phyloP scores from a whole-genome alignment of 768 basidiomycete genomes.

The Melanogaster broomeanus region DNA sequence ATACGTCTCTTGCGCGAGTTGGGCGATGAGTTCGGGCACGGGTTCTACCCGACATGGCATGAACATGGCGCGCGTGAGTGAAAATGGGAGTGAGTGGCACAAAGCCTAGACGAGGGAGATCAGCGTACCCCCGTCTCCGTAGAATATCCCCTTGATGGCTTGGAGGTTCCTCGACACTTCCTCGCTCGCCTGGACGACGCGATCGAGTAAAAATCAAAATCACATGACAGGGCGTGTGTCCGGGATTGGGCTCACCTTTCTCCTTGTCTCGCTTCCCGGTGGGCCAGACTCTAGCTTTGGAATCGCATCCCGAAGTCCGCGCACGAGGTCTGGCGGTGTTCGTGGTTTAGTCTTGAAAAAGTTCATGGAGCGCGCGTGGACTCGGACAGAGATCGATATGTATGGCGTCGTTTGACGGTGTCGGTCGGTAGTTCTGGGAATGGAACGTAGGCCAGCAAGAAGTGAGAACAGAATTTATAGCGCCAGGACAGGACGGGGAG shows the following conservation, averaged over 20 bases:
- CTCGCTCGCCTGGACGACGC: conserved; percentile 67
- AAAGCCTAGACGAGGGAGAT: background rate
- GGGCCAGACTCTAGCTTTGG: conserved; percentile 72
- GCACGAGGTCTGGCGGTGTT: conserved; percentile 86
- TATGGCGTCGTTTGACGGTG: background rate
- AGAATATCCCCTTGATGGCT: conserved; percentile 85
- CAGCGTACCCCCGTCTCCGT: conserved; percentile 81
- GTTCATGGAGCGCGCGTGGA: conserved; percentile 63
- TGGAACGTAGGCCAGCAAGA: background rate
- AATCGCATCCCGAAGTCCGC: conserved; percentile 77
- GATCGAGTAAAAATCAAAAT: conserved; percentile 3
- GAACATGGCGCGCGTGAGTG: background rate
- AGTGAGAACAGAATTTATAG: background rate
- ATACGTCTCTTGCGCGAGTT: conserved; percentile 96
- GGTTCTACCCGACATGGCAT: too few relatives aligned
- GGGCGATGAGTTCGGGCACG: conserved; percentile 86
- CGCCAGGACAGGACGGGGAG: conserved; percentile 1
- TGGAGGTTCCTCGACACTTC: conserved; percentile 88
- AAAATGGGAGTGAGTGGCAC: conserved; percentile 8
- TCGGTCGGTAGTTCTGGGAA: background rate
- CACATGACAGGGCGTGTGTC: background rate
- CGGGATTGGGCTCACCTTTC: conserved; percentile 62
- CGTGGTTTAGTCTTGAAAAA: conserved; percentile 93
- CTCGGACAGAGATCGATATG: background rate
- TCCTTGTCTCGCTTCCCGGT: conserved; percentile 72